phyloP scores from a whole-genome alignment of 768 basidiomycete species.

The Kondoa malvinella region DNA sequence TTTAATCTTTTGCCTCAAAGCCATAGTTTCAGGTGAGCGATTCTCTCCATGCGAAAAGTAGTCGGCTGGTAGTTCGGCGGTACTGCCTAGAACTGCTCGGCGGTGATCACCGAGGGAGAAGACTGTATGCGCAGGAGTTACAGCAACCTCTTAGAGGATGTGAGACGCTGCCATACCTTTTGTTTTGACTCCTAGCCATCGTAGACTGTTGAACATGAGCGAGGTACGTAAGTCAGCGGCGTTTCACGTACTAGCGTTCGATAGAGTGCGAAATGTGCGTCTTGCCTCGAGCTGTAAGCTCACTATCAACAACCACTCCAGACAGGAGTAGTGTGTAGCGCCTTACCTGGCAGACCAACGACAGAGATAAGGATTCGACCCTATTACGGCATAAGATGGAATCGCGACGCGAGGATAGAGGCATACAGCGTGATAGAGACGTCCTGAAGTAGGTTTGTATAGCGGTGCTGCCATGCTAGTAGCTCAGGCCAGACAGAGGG shows the following conservation, averaged over 20 bases:
- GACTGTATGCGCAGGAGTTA: conserved; percentile 34
- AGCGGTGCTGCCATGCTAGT: conserved; percentile 2
- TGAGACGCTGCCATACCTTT: conserved; percentile 31
- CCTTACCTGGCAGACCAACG: conserved; percentile 57
- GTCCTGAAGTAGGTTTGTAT: conserved; percentile 34
- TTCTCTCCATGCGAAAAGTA: conserved; percentile 66
- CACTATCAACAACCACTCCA: conserved; percentile 1
- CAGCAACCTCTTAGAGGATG: background rate
- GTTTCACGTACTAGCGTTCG: no score
- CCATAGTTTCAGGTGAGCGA: conserved; percentile 46
- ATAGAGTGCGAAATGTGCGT: conserved; percentile 90
- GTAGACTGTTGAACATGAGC: no score
- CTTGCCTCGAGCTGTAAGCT: conserved; percentile 56
- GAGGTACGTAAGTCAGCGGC: no score
- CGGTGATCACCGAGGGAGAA: conserved; percentile 91
- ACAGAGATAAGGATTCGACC: conserved; percentile 88
- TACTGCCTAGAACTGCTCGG: conserved; percentile 69
- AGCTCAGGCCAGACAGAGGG: background rate
- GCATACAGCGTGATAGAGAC: conserved; percentile 55
- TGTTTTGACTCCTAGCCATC: conserved; percentile 96
- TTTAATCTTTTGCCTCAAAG: conserved; percentile 54
- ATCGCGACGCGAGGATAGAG: background rate
- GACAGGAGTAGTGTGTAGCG: background rate
- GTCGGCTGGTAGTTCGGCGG: conserved; percentile 71
- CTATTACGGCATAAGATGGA: background rate